Percentiles rank a stretch among this genome's conserved stretches.
These are phyloP conservation scores for Phialocephala subalpina DNA, from an alignment of 2,329 filamentous ascomycete genomes.

Conservation along the genomic window DNA sequence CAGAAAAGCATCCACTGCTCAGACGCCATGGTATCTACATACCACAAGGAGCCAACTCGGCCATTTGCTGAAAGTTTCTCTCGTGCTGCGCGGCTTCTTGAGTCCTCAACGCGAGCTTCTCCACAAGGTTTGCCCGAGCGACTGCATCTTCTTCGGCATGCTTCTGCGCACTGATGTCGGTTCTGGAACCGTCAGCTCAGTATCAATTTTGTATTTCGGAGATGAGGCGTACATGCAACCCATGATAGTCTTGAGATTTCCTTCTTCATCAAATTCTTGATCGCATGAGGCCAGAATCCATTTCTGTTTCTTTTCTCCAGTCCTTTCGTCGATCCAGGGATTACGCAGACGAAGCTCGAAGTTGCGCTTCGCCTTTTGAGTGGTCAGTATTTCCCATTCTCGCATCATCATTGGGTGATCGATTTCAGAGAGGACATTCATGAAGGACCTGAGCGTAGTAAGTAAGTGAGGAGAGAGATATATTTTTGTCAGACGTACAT, in stretches of 20 bases:
- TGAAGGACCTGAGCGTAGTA: conserved; percentile 30
- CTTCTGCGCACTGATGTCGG: conserved; percentile 36
- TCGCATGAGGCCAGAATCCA: conserved; percentile 38
- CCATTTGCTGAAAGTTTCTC: conserved; percentile 37
- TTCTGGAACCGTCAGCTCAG: conserved; percentile 22
- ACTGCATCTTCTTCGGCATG: conserved; percentile 32
- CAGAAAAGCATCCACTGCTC: not conserved
- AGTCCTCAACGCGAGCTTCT: conserved; percentile 32
- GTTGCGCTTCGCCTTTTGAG: conserved; percentile 24
- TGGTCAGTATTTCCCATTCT: conserved; percentile 36
- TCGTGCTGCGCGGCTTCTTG: conserved; percentile 35
- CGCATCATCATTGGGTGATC: conserved; percentile 29
- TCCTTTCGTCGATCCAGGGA: conserved; percentile 32
- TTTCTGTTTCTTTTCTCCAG: conserved; percentile 30
- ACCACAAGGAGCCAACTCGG: conserved; percentile 36
- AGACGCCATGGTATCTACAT: not conserved
- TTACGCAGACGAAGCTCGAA: conserved; percentile 46
- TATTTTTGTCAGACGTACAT: conserved; percentile 47
- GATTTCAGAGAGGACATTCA: conserved; percentile 48
- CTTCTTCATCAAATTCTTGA: conserved; percentile 37
- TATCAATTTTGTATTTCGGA: not conserved
- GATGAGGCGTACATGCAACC: conserved; percentile 32
- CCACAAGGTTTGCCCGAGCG: conserved; percentile 30
- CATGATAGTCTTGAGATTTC: conserved; percentile 37
- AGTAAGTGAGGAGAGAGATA: not conserved